Conservation (phyloP, 169 alveolate species). For the Cryptosporidium bovis region DNA sequence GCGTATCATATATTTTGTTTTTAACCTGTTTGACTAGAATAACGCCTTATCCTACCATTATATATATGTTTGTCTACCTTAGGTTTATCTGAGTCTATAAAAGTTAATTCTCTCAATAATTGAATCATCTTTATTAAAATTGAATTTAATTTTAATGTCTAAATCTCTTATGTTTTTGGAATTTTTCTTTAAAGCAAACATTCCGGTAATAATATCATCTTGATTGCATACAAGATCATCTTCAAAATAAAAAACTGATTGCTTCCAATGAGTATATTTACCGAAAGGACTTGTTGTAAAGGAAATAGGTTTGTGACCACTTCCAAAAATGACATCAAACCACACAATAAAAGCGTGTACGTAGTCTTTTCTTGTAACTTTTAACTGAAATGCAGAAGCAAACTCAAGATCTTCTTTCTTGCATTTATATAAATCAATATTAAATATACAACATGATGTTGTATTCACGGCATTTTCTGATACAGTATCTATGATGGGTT, state of each 20-base stretch:
- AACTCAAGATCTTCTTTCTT: slow-evolving; percentile 92
- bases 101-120: slow-evolving; percentile 25
- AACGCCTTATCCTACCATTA: no score
- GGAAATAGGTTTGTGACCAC: slow-evolving; percentile 88
- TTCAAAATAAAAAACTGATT: slow-evolving; percentile 90
- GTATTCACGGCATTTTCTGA: slow-evolving; percentile 89
- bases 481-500: slow-evolving; percentile 95
- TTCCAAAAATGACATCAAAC: slow-evolving; percentile 91
- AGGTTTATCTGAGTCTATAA: slow-evolving; percentile 45
- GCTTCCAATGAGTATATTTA: slow-evolving; percentile 93
- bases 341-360: slow-evolving; percentile 92
- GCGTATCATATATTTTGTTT: no score
- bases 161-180: slow-evolving; percentile 86
- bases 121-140: slow-evolving; percentile 37
- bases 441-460: slow-evolving; percentile 85
- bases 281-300: slow-evolving; percentile 90
- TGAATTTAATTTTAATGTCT: slow-evolving; percentile 86
- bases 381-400: slow-evolving; percentile 84
- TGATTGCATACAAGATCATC: slow-evolving; percentile 80
- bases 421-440: slow-evolving; percentile 92
- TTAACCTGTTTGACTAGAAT: no score
- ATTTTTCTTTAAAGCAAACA: slow-evolving; percentile 88
- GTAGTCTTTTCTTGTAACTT: slow-evolving; percentile 84
- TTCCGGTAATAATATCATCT: slow-evolving; percentile 83
- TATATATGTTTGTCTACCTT: background rate